A percentile compares a stretch with the other conserved stretches of the same genome.
These are phyloP conservation scores for Rhizopogon sp. DNA, from an alignment of 768 basidiomycete genomes.

Conservation along the genomic window DNA sequence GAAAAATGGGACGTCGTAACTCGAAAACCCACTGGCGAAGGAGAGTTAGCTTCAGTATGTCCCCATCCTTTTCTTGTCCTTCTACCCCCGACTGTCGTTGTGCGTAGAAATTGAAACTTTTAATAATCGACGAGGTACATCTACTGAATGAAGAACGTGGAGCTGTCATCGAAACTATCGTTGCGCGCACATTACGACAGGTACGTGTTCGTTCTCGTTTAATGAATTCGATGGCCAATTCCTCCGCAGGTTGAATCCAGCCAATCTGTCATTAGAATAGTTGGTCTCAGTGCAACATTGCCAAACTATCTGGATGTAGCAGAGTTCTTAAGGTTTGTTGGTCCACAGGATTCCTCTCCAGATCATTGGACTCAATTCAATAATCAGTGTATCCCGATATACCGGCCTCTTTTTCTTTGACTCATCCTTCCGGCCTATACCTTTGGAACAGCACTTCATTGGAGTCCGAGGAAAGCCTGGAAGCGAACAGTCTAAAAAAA, in stretches of 20 bases:
- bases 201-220: conserved; percentile 28
- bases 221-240: not conserved
- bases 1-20: conserved; percentile 99
- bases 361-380: conserved; percentile 1
- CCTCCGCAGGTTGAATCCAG: conserved; percentile 80
- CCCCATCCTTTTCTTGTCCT: not conserved
- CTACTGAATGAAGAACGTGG: conserved; percentile 96
- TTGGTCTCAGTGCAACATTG: conserved; percentile 92
- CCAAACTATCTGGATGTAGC: conserved; percentile 97
- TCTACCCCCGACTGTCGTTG: not conserved
- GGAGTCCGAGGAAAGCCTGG: conserved; percentile 88
- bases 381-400: conserved; percentile 71
- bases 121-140: conserved; percentile 98
- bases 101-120: conserved; percentile 76
- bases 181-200: conserved; percentile 90
- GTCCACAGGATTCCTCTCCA: not conserved
- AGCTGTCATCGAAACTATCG: conserved; percentile 96
- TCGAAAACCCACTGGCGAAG: conserved; percentile 93
- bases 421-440: conserved; percentile 93
- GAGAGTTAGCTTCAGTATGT: conserved; percentile 87
- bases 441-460: conserved; percentile 95
- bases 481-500: conserved; percentile 66
- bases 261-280: conserved; percentile 93
- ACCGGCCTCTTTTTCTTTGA: conserved; percentile 96
- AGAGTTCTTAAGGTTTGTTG: conserved; percentile 78